Evolutionary conservation across 2,329 filamentous ascomycete genomes (phyloP).

Genomic region (Septoria petroselini): DNA sequence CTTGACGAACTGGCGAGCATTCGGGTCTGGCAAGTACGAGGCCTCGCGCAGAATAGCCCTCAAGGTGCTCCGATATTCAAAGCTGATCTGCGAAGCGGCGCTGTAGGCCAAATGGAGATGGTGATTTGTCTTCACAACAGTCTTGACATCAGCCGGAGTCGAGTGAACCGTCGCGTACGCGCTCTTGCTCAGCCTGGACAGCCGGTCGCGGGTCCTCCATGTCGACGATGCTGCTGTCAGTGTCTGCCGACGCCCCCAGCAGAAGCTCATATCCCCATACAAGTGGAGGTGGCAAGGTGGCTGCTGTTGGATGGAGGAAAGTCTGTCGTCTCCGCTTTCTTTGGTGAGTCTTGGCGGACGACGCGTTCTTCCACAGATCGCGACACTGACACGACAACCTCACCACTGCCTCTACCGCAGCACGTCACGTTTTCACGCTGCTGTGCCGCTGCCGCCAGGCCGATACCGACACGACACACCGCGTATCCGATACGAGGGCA

Average conservation of each 20-base stretch:
- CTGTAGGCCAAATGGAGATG: conserved; percentile 7
- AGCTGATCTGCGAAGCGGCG: conserved; percentile 16
- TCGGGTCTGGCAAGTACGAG: conserved; percentile 59
- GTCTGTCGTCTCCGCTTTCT: no score
- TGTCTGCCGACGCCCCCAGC: not conserved
- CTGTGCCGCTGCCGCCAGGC: not conserved
- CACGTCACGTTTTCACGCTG: not conserved
- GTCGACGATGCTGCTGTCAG: not conserved
- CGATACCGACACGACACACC: not conserved
- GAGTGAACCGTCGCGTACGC: no score
- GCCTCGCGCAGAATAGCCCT: conserved; percentile 58
- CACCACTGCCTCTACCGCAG: not conserved
- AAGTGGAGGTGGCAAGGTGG: not conserved
- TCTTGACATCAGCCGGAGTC: not conserved
- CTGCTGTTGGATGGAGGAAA: no score
- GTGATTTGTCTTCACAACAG: conserved; percentile 1
- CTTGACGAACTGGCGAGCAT: conserved; percentile 51
- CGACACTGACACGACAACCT: not conserved
- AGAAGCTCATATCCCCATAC: conserved; percentile 8
- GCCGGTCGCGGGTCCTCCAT: no score
- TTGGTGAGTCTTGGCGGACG: no score
- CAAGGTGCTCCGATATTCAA: conserved; percentile 46
- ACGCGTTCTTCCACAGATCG: not conserved
- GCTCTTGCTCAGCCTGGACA: no score
- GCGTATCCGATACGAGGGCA: not conserved